Evolutionary conservation across 2,329 filamentous ascomycete genomes (phyloP).

Genomic region (Microdochium nivale): DNA sequence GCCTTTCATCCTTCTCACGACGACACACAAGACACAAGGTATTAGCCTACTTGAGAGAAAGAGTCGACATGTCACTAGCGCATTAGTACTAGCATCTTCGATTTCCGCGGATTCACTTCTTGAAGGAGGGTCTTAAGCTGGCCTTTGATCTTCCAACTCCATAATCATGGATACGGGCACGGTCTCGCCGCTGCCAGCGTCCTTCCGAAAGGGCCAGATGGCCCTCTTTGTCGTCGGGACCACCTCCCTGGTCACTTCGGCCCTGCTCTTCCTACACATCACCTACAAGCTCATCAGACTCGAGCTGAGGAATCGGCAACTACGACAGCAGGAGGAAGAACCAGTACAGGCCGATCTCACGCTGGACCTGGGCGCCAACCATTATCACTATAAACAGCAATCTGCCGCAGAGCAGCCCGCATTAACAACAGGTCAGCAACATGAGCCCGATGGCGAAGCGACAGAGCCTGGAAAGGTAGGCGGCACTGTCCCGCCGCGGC

Average conservation of each 20-base stretch:
- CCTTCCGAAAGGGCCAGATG: not conserved
- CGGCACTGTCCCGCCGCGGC: not conserved
- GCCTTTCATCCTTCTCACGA: too few relatives aligned
- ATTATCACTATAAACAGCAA: not conserved
- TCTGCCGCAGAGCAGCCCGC: not conserved
- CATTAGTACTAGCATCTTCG: not conserved
- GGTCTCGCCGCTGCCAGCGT: not conserved
- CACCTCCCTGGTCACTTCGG: not conserved
- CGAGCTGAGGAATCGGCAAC: not conserved
- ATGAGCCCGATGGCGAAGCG: not conserved
- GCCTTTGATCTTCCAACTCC: not conserved
- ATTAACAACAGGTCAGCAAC: not conserved
- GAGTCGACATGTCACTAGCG: not conserved
- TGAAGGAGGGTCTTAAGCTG: not conserved
- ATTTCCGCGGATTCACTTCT: not conserved
- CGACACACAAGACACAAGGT: too few relatives aligned
- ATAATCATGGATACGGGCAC: not conserved
- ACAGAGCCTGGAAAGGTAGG: not conserved
- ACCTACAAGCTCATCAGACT: not conserved
- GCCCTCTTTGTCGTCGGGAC: not conserved
- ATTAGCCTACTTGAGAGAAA: too few relatives aligned
- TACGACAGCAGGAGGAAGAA: not conserved
- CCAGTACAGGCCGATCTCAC: not conserved
- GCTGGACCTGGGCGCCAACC: not conserved
- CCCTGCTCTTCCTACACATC: not conserved